Percentiles rank a stretch among this genome's conserved stretches.
Conservation (phyloP, 2,329 filamentous ascomycete genomes). For the Arthrinium puccinioides region DNA sequence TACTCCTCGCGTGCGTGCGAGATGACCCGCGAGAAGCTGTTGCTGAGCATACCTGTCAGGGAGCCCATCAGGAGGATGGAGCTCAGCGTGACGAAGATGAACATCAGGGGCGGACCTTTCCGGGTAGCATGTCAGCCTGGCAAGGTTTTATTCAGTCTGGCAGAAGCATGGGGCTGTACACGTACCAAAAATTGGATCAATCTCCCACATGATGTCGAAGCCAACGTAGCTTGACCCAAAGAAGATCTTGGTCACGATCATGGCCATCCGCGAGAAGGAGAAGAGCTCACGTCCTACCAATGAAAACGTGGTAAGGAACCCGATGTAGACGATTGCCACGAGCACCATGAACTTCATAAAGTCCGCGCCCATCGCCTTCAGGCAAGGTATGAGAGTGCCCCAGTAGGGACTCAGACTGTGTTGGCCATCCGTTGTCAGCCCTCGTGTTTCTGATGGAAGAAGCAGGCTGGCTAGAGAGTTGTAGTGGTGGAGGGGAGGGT, state of each 20-base stretch:
- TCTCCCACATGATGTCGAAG: conserved; percentile 59
- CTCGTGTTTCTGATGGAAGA: too few relatives aligned
- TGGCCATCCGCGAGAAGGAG: conserved; percentile 60
- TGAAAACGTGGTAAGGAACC: conserved; percentile 82
- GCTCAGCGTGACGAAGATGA: conserved; percentile 70
- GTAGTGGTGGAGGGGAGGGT: too few relatives aligned
- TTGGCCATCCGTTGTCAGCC: too few relatives aligned
- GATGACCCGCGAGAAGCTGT: conserved; percentile 62
- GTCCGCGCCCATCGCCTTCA: conserved; percentile 92
- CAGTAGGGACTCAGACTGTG: conserved; percentile 88
- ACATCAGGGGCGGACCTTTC: conserved; percentile 49
- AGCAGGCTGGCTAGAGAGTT: too few relatives aligned
- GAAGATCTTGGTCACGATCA: conserved; percentile 73
- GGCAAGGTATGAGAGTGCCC: conserved; percentile 79
- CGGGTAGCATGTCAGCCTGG: conserved; percentile 5
- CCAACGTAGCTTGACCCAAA: conserved; percentile 71
- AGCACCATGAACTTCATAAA: conserved; percentile 70
- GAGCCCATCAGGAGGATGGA: conserved; percentile 75
- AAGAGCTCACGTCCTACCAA: conserved; percentile 67
- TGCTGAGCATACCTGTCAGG: conserved; percentile 70
- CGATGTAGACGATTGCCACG: conserved; percentile 75
- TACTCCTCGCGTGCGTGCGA: conserved; percentile 66
- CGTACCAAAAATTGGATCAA: conserved; percentile 46
- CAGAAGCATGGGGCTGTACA: not conserved
- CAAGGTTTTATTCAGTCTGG: not conserved